phyloP scores from a whole-genome alignment of 768 basidiomycete genomes.

The Collybiopsis confluens region DNA sequence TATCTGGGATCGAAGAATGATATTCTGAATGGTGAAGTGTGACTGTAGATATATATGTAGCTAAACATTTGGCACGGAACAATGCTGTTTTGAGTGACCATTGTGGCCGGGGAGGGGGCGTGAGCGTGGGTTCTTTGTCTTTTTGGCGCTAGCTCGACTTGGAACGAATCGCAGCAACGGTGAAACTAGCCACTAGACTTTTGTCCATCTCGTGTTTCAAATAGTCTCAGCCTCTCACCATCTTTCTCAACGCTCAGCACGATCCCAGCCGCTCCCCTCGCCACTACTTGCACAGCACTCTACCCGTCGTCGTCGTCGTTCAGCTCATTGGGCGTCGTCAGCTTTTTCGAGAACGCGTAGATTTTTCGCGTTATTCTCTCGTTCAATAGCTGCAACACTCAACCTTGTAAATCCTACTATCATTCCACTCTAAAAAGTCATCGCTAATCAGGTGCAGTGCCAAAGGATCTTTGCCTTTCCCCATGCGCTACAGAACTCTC shows the following conservation, averaged over 20 bases:
- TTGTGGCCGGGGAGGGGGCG: too few relatives aligned
- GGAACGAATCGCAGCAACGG: neutral
- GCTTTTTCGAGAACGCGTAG: neutral
- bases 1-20: conserved; percentile 26
- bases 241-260: neutral
- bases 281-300: neutral
- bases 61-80: too few relatives aligned
- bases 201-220: neutral
- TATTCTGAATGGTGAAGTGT: conserved; percentile 14
- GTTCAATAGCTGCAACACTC: too few relatives aligned
- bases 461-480: neutral
- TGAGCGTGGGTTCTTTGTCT: neutral
- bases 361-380: neutral
- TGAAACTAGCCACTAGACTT: neutral
- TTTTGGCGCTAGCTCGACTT: neutral
- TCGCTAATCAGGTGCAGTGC: neutral
- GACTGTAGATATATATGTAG: too few relatives aligned
- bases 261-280: neutral
- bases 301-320: too few relatives aligned
- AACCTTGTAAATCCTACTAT: neutral
- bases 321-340: neutral
- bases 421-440: too few relatives aligned
- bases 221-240: neutral
- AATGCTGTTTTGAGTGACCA: too few relatives aligned
- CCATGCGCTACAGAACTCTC: conserved; percentile 83